A percentile compares a stretch with the other conserved stretches of the same genome.
Evolutionary conservation across 441 rosid genomes (phyloP).

Genomic region (Erodium trifolium): DNA sequence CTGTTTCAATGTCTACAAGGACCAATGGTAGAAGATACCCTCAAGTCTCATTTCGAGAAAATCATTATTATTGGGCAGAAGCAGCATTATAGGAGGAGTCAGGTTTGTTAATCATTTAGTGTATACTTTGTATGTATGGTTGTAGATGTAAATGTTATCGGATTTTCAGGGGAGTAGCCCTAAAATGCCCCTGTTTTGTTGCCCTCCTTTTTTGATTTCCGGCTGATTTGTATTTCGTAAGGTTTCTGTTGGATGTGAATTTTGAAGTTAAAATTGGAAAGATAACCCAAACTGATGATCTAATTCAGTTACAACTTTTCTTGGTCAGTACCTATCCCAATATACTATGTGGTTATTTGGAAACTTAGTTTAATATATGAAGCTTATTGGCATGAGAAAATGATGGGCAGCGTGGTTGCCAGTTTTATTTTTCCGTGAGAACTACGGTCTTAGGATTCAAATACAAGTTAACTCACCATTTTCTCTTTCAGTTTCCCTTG

Average conservation of each 20-base stretch:
- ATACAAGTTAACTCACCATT: neutral
- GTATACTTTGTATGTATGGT: neutral
- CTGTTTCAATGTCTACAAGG: conserved; percentile 64
- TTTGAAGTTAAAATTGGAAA: neutral
- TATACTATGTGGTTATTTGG: neutral
- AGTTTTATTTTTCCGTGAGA: neutral
- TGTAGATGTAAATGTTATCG: neutral
- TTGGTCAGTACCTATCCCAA: neutral
- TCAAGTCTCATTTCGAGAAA: conserved; percentile 95
- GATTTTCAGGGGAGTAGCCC: neutral
- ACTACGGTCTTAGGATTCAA: neutral
- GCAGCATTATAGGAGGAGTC: conserved; percentile 50
- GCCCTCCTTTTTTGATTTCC: neutral
- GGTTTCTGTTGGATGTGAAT: neutral
- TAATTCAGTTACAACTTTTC: neutral
- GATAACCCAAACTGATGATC: neutral
- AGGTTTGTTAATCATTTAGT: conserved; percentile 38
- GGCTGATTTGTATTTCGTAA: neutral
- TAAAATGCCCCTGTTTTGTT: no score
- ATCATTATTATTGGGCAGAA: conserved; percentile 78
- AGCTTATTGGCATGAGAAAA: neutral
- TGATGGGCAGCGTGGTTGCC: neutral
- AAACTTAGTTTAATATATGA: neutral
- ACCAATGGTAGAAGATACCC: conserved; percentile 94
- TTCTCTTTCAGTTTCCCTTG: neutral